These are phyloP conservation scores for Pseudopyricularia javanii DNA, from an alignment of 2,329 filamentous ascomycete genomes.

Conservation along the genomic window DNA sequence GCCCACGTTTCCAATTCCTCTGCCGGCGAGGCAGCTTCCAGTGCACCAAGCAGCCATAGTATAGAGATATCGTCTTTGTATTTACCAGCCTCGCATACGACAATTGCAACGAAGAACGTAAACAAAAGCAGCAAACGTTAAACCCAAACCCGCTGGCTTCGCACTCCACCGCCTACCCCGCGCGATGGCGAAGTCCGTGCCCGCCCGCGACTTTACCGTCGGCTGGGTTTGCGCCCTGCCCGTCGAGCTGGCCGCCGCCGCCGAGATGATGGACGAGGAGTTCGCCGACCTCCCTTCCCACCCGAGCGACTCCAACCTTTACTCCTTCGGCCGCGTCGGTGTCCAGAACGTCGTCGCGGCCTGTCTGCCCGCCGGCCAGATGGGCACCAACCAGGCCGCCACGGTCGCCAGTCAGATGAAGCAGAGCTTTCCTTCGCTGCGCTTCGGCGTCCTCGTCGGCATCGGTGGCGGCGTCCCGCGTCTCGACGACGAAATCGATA, in stretches of 20 bases:
- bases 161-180: too few relatives aligned
- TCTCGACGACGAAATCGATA: not conserved
- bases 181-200: too few relatives aligned
- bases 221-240: not conserved
- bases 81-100: too few relatives aligned
- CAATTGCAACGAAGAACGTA: too few relatives aligned
- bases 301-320: not conserved
- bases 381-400: not conserved
- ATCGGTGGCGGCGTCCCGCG: not conserved
- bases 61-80: too few relatives aligned
- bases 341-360: not conserved
- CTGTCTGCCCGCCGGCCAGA: not conserved
- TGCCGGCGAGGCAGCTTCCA: too few relatives aligned
- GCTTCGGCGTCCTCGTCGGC: not conserved
- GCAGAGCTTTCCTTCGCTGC: not conserved
- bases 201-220: not conserved
- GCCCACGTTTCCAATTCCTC: too few relatives aligned
- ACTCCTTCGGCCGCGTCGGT: not conserved
- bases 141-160: too few relatives aligned
- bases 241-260: not conserved
- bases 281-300: too few relatives aligned
- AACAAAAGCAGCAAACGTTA: too few relatives aligned
- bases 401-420: not conserved
- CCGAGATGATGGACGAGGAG: not conserved
- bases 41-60: too few relatives aligned